Conservation (phyloP, 805 yeast genomes). For the Komagataella populi region DNA sequence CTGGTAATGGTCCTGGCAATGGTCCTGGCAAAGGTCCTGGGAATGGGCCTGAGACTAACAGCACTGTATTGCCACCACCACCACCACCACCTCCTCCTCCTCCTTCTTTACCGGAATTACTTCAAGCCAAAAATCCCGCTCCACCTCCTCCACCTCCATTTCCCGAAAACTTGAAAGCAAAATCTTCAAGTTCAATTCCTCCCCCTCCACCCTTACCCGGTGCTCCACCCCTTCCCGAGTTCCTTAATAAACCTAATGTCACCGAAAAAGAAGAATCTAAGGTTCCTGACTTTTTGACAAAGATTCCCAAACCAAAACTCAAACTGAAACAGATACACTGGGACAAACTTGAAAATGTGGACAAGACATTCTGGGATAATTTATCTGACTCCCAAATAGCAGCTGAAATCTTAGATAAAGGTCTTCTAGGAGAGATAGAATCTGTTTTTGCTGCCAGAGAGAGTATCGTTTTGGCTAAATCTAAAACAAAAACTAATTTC, state of each 20-base stretch:
- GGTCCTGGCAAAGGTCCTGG: constrained; percentile 13
- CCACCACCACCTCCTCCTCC: constrained; percentile 11
- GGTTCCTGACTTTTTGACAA: constrained; percentile 3
- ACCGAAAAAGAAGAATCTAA: not conserved
- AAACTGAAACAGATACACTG: constrained; percentile 71
- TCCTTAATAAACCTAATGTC: not conserved
- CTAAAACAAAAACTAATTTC: constrained; percentile 14
- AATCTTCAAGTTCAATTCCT: not conserved
- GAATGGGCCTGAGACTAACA: constrained; percentile 1
- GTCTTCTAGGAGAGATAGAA: constrained; percentile 56
- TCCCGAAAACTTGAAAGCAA: not conserved
- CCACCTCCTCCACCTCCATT: constrained; percentile 7
- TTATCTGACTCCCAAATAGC: constrained; percentile 28
- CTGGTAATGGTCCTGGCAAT: constrained; percentile 10
- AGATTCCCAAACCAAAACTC: constrained; percentile 35
- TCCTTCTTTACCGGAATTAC: constrained; percentile 6
- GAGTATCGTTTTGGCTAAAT: constrained; percentile 4
- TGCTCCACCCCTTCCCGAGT: constrained; percentile 3
- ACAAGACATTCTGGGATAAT: constrained; percentile 52
- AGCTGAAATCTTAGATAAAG: constrained; percentile 36
- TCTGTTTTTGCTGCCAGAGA: constrained; percentile 33
- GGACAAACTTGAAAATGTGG: constrained; percentile 55
- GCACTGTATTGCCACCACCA: constrained; percentile 4
- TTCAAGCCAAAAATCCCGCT: not conserved
- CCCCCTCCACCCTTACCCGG: constrained; percentile 3